Evolutionary conservation across 805 yeast species (phyloP).

Genomic region (Monosporozyma siamensis): DNA sequence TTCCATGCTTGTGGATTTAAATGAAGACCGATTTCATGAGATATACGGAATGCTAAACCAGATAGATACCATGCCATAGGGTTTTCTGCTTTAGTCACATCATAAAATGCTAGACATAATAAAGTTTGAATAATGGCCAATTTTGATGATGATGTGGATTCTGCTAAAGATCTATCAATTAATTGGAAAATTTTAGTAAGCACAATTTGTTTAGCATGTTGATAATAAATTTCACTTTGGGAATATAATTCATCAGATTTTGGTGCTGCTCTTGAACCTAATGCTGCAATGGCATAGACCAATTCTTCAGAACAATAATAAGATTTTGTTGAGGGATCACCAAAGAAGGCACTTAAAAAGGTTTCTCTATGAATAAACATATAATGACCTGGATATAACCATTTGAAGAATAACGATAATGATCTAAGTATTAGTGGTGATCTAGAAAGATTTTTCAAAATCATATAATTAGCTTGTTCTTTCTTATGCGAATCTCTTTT

Average conservation of each 20-base stretch:
- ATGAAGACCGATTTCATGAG: conserved; percentile 51
- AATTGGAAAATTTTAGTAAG: conserved; percentile 32
- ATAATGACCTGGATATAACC: conserved; percentile 55
- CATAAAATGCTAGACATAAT: conserved; percentile 46
- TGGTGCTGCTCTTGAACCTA: conserved; percentile 41
- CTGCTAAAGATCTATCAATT: conserved; percentile 18
- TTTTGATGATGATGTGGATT: conserved; percentile 32
- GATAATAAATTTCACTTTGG: conserved; percentile 37
- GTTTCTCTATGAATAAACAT: conserved; percentile 52
- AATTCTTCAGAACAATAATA: conserved; percentile 45
- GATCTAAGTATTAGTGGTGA: conserved; percentile 21
- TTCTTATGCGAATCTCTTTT: conserved; percentile 6
- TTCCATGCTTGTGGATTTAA: conserved; percentile 48
- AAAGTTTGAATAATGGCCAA: conserved; percentile 47
- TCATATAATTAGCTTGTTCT: conserved; percentile 9
- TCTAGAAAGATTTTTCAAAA: conserved; percentile 15
- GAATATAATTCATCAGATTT: conserved; percentile 26
- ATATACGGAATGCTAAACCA: conserved; percentile 52
- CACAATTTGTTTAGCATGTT: conserved; percentile 35
- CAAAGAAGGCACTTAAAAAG: conserved; percentile 46
- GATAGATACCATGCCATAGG: conserved; percentile 52
- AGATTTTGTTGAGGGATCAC: conserved; percentile 23
- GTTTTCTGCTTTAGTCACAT: conserved; percentile 46
- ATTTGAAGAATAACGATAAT: conserved; percentile 36
- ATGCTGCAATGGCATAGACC: conserved; percentile 44